A percentile compares a stretch with the other conserved stretches of the same genome.
phyloP scores from a whole-genome alignment of 306 rosid genomes.

The Trichosanthes cucumerina region DNA sequence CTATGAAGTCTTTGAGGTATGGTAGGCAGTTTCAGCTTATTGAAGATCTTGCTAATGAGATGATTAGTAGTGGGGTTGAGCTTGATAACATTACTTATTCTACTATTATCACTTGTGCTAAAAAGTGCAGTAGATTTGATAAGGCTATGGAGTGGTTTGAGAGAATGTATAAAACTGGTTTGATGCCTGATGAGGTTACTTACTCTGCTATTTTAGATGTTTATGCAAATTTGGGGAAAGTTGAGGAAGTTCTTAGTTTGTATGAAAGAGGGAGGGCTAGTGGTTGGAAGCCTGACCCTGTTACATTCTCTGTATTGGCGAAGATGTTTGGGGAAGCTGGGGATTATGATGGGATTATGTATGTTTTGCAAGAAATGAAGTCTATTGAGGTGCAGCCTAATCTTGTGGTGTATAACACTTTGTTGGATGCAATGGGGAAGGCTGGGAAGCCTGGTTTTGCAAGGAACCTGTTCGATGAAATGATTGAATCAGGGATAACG shows the following conservation, averaged over 20 bases:
- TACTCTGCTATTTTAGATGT: conserved; percentile 81
- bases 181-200: conserved; percentile 98
- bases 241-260: conserved; percentile 71
- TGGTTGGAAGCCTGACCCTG: conserved; percentile 84
- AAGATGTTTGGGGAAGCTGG: conserved; percentile 98
- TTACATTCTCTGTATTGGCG: conserved; percentile 70
- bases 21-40: conserved; percentile 78
- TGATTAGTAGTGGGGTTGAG: conserved; percentile 45
- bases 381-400: conserved; percentile 67
- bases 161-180: conserved; percentile 83
- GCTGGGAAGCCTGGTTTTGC: conserved; percentile 95
- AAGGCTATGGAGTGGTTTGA: conserved; percentile 94
- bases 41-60: conserved; percentile 81
- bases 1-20: conserved; percentile 86
- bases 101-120: conserved; percentile 77
- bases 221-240: conserved; percentile 73
- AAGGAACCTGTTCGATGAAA: conserved; percentile 68
- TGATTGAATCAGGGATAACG: conserved; percentile 55
- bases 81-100: conserved; percentile 85
- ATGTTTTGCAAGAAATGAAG: conserved; percentile 80
- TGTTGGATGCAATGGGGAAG: conserved; percentile 95
- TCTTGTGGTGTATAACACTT: conserved; percentile 74
- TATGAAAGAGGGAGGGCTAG: conserved; percentile 85
- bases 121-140: conserved; percentile 46
- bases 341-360: conserved; percentile 80